Evolutionary conservation across 768 basidiomycete species (phyloP).

Genomic region (Tricholoma flavovirens): DNA sequence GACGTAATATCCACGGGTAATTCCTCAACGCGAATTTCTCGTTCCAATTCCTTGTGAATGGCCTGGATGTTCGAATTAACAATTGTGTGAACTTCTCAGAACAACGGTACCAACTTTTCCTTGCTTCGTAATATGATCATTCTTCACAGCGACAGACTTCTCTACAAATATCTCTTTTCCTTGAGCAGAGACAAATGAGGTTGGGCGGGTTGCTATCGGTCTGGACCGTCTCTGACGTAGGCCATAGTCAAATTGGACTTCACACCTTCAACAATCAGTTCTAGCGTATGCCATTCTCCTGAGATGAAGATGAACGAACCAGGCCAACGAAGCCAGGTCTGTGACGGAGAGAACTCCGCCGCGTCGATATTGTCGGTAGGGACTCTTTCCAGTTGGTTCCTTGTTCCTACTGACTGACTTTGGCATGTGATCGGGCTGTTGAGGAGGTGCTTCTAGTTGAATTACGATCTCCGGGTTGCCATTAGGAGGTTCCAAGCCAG

Average conservation of each 20-base stretch:
- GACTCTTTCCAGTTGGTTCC: constrained; percentile 19
- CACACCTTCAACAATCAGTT: constrained; percentile 55
- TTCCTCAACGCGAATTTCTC: constrained; percentile 58
- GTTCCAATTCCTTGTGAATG: constrained; percentile 74
- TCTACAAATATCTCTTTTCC: constrained; percentile 60
- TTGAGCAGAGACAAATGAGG: constrained; percentile 45
- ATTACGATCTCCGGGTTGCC: constrained; percentile 30
- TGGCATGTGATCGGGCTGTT: not conserved
- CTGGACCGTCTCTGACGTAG: constrained; percentile 51
- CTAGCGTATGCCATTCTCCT: not conserved
- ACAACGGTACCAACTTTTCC: constrained; percentile 43
- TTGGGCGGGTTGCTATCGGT: constrained; percentile 46
- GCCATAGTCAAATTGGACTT: constrained; percentile 74
- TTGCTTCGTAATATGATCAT: constrained; percentile 47
- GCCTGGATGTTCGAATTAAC: constrained; percentile 31
- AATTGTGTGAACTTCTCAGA: not conserved
- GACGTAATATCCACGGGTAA: constrained; percentile 44
- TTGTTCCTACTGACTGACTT: not conserved
- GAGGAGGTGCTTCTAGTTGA: constrained; percentile 22
- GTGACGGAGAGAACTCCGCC: constrained; percentile 51
- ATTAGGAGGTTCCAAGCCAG: constrained; percentile 18
- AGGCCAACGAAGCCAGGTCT: constrained; percentile 55
- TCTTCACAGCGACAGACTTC: constrained; percentile 43
- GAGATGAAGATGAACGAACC: constrained; percentile 33
- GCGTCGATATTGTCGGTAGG: constrained; percentile 39